Conservation (phyloP, 2,329 filamentous ascomycete genomes). For the Fusarium sp. region DNA sequence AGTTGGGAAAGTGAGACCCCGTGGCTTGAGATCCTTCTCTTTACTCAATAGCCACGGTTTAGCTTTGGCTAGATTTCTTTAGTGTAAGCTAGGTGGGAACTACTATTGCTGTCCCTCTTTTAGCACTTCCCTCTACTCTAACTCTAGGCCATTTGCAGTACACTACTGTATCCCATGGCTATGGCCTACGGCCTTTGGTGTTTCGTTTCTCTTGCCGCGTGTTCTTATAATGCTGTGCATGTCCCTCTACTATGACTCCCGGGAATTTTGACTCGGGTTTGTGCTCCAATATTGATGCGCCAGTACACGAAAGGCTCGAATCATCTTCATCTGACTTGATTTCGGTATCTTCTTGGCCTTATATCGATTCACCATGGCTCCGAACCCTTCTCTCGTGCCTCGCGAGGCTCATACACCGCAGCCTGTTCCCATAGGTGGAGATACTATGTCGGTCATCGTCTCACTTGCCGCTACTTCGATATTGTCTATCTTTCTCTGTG, state of each 20-base stretch:
- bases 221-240: background rate
- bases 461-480: slow-evolving; percentile 50
- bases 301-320: background rate
- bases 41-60: slow-evolving; percentile 20
- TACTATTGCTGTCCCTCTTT: background rate
- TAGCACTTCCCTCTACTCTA: background rate
- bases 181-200: background rate
- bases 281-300: background rate
- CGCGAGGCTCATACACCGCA: slow-evolving; percentile 23
- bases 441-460: slow-evolving; percentile 51
- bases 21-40: background rate
- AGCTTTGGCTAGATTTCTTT: slow-evolving; percentile 19
- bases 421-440: slow-evolving; percentile 49
- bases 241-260: background rate
- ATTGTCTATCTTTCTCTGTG: slow-evolving; percentile 53
- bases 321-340: background rate
- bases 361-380: slow-evolving; percentile 18
- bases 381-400: slow-evolving; percentile 7
- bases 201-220: background rate
- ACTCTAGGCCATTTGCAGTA: background rate
- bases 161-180: background rate
- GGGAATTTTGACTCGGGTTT: background rate
- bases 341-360: background rate
- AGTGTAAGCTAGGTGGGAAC: background rate
- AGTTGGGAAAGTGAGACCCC: slow-evolving; percentile 14